These are phyloP conservation scores for Penicillium capsulatum DNA, from an alignment of 2,329 filamentous ascomycete species.

Conservation along the genomic window DNA sequence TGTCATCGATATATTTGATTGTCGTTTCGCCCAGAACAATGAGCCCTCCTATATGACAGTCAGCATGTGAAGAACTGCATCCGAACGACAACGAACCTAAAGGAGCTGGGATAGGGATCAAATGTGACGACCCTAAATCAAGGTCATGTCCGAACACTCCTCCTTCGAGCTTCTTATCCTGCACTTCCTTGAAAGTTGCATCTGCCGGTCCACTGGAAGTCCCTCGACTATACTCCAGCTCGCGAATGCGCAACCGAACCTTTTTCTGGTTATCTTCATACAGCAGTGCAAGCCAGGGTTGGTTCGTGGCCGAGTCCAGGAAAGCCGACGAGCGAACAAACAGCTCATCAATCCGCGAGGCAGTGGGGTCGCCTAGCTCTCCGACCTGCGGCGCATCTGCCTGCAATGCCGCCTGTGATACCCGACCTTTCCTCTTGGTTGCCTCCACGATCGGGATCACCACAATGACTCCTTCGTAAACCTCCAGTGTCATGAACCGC, in stretches of 20 bases:
- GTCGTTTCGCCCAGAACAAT: slow-evolving; percentile 75
- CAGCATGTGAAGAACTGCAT: slow-evolving; percentile 48
- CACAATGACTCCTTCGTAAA: slow-evolving; percentile 65
- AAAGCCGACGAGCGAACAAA: slow-evolving; percentile 64
- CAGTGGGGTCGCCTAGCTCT: slow-evolving; percentile 58
- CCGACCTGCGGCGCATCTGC: slow-evolving; percentile 42
- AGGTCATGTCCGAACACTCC: slow-evolving; percentile 48
- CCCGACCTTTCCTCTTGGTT: slow-evolving; percentile 43
- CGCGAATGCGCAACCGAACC: slow-evolving; percentile 53
- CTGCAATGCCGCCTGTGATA: slow-evolving; percentile 22
- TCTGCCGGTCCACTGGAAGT: slow-evolving; percentile 45
- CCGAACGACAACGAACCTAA: slow-evolving; percentile 39
- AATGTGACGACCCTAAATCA: slow-evolving; percentile 57
- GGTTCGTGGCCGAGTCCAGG: slow-evolving; percentile 51
- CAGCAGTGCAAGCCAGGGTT: slow-evolving; percentile 61
- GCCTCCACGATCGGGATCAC: slow-evolving; percentile 58
- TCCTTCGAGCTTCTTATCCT: slow-evolving; percentile 32
- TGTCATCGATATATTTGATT: slow-evolving; percentile 79
- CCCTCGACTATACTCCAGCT: slow-evolving; percentile 50
- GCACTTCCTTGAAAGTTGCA: slow-evolving; percentile 52
- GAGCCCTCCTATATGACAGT: slow-evolving; percentile 55
- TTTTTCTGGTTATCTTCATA: slow-evolving; percentile 60
- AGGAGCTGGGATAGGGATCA: slow-evolving; percentile 59
- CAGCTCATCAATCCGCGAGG: slow-evolving; percentile 62
- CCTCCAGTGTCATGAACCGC: slow-evolving; percentile 61